phyloP scores from a whole-genome alignment of 345 rosid species.

The Sonneratia alba region DNA sequence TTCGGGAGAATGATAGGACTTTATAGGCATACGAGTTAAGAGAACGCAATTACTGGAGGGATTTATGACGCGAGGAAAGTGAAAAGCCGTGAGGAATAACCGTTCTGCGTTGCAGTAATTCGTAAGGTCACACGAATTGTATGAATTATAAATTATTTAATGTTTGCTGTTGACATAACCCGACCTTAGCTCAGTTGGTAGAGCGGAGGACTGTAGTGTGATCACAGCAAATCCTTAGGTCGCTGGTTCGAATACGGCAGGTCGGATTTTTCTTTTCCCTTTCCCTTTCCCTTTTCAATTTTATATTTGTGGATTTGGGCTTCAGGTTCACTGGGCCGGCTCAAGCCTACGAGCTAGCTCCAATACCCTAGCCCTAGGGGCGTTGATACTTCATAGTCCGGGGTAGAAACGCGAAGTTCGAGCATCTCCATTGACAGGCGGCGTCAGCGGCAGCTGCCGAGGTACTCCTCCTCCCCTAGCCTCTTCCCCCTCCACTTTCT shows the following conservation, averaged over 20 bases:
- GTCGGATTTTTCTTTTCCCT: slow-evolving; percentile 9
- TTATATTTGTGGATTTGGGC: too few species aligned
- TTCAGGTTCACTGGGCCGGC: too few species aligned
- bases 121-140: not conserved
- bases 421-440: too few species aligned
- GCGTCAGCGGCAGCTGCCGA: too few species aligned
- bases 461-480: not conserved
- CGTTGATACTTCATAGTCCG: too few species aligned
- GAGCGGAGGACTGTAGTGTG: slow-evolving; percentile 99
- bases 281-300: too few species aligned
- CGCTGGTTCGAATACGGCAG: slow-evolving; percentile 57
- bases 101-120: not conserved
- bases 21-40: not conserved
- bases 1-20: not conserved
- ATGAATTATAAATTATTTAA: too few species aligned
- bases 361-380: too few species aligned
- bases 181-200: slow-evolving; percentile 99
- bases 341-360: slow-evolving; percentile 1
- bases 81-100: not conserved
- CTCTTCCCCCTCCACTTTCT: not conserved
- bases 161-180: not conserved
- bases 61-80: not conserved
- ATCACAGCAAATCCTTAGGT: slow-evolving; percentile 20
- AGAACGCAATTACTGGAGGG: not conserved
- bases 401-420: too few species aligned